phyloP scores from a whole-genome alignment of 2,329 filamentous ascomycete genomes.

The Claviceps fusiformis region DNA sequence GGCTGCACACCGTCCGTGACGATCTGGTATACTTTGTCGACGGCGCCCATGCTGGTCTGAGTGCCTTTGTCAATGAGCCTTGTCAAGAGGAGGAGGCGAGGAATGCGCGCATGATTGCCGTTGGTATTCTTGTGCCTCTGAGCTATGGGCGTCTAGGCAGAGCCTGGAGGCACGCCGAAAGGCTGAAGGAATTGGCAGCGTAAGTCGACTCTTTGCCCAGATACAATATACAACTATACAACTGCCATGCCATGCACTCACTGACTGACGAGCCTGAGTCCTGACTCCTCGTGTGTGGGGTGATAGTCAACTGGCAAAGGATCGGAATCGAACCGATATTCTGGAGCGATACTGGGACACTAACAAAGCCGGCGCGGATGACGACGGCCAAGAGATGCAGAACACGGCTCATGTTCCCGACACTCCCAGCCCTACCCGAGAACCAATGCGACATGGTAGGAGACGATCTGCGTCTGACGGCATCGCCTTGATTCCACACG shows the following conservation, averaged over 20 bases:
- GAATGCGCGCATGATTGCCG: conserved; percentile 84
- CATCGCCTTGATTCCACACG: conserved; percentile 40
- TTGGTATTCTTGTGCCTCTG: conserved; percentile 76
- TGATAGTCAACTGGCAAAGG: conserved; percentile 44
- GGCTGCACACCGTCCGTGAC: conserved; percentile 73
- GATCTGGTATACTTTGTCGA: conserved; percentile 90
- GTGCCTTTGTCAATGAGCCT: conserved; percentile 76
- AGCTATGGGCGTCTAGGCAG: conserved; percentile 76
- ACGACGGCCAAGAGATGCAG: conserved; percentile 3
- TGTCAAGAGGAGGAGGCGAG: conserved; percentile 64
- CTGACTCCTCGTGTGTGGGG: neutral
- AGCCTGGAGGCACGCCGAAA: conserved; percentile 75
- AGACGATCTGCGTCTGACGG: conserved; percentile 51
- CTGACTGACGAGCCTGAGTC: neutral
- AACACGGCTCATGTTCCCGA: conserved; percentile 21
- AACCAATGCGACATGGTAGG: conserved; percentile 33
- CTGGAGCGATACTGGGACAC: conserved; percentile 72
- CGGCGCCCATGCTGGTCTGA: conserved; percentile 67
- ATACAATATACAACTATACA: neutral
- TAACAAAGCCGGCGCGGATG: conserved; percentile 24
- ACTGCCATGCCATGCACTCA: neutral
- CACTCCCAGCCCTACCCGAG: conserved; percentile 17
- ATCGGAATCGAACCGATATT: conserved; percentile 46
- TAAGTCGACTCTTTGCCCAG: conserved; percentile 23
- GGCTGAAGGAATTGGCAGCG: conserved; percentile 60